Base-by-base conservation (phyloP, 192 early-diverging fungal genomes). In the Linnemannia zychae region DNA sequence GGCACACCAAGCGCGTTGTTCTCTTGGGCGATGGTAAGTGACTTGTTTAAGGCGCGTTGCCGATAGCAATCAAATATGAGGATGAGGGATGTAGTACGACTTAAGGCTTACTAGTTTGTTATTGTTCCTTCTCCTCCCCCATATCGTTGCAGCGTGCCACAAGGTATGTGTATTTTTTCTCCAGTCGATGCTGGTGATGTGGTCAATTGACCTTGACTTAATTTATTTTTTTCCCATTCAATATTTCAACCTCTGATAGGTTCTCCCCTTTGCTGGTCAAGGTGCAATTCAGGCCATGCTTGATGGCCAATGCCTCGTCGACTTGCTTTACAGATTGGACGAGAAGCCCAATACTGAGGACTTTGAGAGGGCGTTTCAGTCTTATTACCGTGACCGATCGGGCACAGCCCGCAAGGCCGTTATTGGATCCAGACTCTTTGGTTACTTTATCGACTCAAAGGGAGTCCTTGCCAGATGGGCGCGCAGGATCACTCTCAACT, bases 201-300 rank as follows among this genome's bases (percentile, higher is more conserved):
- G n/a, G n/a, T n/a, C 16, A 16, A n/a, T 46, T 5, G 46, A 28
- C 2, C 16, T 46, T 13, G 57, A 17, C 28, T n/a, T 63, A 36
- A 18, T 40, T 49, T 33, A 5, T 18, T 3, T 69, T 0, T n/a
- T 13, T 65, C 7, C 31, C 47, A 34, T 66, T 24, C 2, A 40
- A 40, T 22, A 12, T 48, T 68, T 22, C 28, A 3, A 67, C 20
- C 13, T 46, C 40, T 31, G 18, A 49, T 31, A 82, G 80, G 33
- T 82, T 15, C 50, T 83, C 3, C 81, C 81, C 3, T 83, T 83
- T 53, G 75, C 81, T 18, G 81, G 81, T 11, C 75, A 77, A 37
- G 81, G 81, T 3, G 70, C 71, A 0, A 63, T 77, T 17, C 81
- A 83, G 1, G 81, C 81, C 18, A 83, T 83, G 71, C 36, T 83